Evolutionary conservation across 305 asterid genomes (phyloP), one percentile per base, ranked within the genome.

Genomic region (Petunia hybrid): DNA sequence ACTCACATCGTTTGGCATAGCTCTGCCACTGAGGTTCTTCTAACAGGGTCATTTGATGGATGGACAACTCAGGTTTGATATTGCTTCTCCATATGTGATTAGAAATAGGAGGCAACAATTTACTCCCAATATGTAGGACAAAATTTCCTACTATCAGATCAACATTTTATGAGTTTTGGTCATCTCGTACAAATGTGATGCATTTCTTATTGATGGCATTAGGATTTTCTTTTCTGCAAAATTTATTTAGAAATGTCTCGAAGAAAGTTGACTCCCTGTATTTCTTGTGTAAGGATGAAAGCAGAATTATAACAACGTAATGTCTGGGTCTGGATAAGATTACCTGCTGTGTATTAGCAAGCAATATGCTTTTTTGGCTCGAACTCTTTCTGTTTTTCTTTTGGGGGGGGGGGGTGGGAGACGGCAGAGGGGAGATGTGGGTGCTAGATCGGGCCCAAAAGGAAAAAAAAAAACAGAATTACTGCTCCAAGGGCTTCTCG

Each of bases 1-100:
- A 86, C 91, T 73, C 79, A 66, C 74, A 82, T 96, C 40, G 87
- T 87, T 63, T 96, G 97, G 98, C 91, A 89, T 80, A 92, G 79
- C 86, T 82, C 97, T 75, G 99, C 97, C 74, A 84, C 95, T 0
- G 94, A 92, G 88, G 99, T 93, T 87, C 86, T 90, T 78, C 85
- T 96, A 76, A 82, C 81, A 12, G 99, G 99, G 48, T 94, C 98
- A 8, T 96, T 94, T 86, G 99, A 96, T 87, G 97, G 98, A 84
- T 96, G 99, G 99, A 92, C 94, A 62, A 87, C 93, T 73, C 93
- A 94, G 99, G 99, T 96, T 76, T 70, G 83, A 66, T 79, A 40
- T 75, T 85, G 80, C 51, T 66, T 51, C 67, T 39, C 61, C 36
- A 36, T 36, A 13, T 73, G 78, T 73, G 14, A 53, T 53, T 6